Evolutionary conservation across 73 alveolate species (phyloP), one percentile per base, ranked within the genome.

Genomic region (Stentor coeruleus): DNA sequence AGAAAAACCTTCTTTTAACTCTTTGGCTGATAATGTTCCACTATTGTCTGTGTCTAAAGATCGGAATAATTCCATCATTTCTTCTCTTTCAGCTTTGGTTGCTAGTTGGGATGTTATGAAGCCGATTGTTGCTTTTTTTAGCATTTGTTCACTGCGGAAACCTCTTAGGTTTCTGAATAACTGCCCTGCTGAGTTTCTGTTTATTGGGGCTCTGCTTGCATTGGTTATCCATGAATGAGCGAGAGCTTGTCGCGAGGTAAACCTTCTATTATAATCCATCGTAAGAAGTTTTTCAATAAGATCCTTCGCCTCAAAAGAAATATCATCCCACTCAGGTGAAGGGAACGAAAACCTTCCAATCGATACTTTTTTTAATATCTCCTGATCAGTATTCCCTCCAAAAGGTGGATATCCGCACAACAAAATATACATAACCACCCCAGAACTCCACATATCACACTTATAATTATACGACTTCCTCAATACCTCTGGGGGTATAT

Each of bases 371-470:
- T 85, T 88, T 2, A 82, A 38, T 20, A 88, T 88, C 59, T 88
- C 93, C 75, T 88, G 83, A 59, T 88, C 83, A 59, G 77, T 88
- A 58, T 85, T 83, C 2, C 93, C 93, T 55, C 79, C 74, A 81
- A 88, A 88, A 77, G 93, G 93, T 37, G 87, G 89, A 31, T 75
- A 74, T 26, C 84, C 89, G 28, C 91, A 77, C 28, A 88, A 75
- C 39, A 88, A 59, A 40, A 84, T 75, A 74, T 88, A 88, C 93
- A 88, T 88, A 15, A 88, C 85, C 26, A 88, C 93, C 2, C 93
- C 93, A 35, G 88, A 88, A 35, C 89, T 76, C 93, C 93, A 88
- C 28, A 88, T 76, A 79, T 88, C 93, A 55, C 93, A 88, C 59
- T 84, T 85, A 40, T 88, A 86, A 77, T 88, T 87, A 59, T 88